These are phyloP conservation scores for Penicillium sp. DNA, from an alignment of 2,329 filamentous ascomycete species.

Conservation along the genomic window DNA sequence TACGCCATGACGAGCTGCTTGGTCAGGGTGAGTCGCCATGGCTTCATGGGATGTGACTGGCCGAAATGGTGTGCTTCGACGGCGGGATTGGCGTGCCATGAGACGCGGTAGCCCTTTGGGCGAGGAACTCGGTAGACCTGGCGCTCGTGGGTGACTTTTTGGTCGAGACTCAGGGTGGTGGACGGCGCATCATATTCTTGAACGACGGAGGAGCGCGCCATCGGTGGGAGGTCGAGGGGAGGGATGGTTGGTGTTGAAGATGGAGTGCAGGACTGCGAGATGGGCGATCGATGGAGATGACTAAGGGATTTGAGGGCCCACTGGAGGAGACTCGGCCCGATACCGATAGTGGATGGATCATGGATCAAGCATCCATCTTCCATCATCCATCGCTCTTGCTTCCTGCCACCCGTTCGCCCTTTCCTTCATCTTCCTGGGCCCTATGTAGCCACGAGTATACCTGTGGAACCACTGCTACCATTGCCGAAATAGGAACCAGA, in stretches of 20 bases:
- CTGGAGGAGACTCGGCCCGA: background rate
- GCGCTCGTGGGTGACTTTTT: slow-evolving; percentile 56
- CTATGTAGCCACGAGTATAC: background rate
- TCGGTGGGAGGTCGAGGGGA: slow-evolving; percentile 21
- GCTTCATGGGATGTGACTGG: slow-evolving; percentile 97
- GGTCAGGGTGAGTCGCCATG: slow-evolving; percentile 92
- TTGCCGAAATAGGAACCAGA: too few species aligned
- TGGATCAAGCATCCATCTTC: too few species aligned
- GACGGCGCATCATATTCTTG: slow-evolving; percentile 52
- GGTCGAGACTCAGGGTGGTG: slow-evolving; percentile 51
- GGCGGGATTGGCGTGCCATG: slow-evolving; percentile 91
- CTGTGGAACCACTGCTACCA: background rate
- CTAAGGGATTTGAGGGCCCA: background rate
- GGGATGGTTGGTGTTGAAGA: background rate
- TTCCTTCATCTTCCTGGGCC: background rate
- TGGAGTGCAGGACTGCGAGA: background rate
- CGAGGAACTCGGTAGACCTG: slow-evolving; percentile 70
- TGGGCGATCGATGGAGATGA: slow-evolving; percentile 7
- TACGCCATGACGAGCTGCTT: slow-evolving; percentile 94
- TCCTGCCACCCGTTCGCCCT: background rate
- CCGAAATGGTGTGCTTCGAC: slow-evolving; percentile 98
- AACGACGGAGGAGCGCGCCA: slow-evolving; percentile 50
- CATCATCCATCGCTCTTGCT: too few species aligned
- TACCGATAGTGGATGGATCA: background rate
- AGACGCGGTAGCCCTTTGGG: slow-evolving; percentile 86